Evolutionary conservation across 345 rosid species (phyloP).

Genomic region (Salix dunnii): DNA sequence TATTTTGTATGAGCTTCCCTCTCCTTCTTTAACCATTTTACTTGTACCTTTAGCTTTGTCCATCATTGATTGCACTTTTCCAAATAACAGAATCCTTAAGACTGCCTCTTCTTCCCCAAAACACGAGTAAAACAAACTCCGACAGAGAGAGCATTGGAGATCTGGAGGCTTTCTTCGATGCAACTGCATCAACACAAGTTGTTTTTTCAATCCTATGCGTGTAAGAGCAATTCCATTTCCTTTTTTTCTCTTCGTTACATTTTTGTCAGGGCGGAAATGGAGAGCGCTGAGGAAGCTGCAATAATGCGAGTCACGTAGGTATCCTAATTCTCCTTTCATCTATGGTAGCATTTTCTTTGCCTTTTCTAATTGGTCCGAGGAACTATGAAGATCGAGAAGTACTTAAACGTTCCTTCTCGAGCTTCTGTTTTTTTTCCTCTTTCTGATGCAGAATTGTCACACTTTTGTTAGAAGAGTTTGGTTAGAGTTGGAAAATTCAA

Average conservation of each 20-base stretch:
- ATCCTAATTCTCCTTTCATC: neutral
- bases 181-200: constrained; percentile 3
- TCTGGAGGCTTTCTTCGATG: neutral
- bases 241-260: neutral
- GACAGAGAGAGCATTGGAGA: constrained; percentile 10
- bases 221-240: constrained; percentile 19
- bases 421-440: constrained; percentile 3
- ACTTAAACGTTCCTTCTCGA: neutral
- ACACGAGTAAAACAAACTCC: constrained; percentile 3
- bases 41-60: constrained; percentile 20
- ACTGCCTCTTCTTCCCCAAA: constrained; percentile 13
- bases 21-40: constrained; percentile 19
- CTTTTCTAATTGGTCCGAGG: neutral
- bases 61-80: constrained; percentile 41
- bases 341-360: neutral
- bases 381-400: neutral
- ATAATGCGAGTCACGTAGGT: neutral
- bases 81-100: constrained; percentile 18
- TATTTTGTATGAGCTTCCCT: constrained; percentile 55
- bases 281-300: neutral
- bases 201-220: constrained; percentile 7
- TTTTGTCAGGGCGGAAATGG: neutral
- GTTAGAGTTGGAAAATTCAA: constrained; percentile 10
- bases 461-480: neutral
- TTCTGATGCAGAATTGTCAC: constrained; percentile 12